Evolutionary conservation across 352 stramenopile species (phyloP), one percentile per base, ranked within the genome.

Genomic region (Pythium aquatile): DNA sequence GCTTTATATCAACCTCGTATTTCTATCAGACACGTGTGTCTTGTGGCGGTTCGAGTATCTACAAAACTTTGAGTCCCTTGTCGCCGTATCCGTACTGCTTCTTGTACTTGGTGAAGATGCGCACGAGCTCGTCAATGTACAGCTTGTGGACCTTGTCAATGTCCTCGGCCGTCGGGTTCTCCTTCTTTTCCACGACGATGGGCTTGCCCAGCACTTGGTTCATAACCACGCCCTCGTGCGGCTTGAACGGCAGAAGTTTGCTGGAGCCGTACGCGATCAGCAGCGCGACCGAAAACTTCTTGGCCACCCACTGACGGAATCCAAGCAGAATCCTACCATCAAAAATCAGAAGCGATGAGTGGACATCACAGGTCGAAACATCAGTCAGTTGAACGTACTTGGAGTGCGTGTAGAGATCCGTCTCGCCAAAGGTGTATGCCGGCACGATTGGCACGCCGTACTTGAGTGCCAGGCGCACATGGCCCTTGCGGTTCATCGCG

Each of bases 91-190:
- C 83, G 58, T 89, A 88, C 66, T 91, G 77, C 30, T 62, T 66
- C 68, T 96, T 96, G 81, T 94, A 91, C 74, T 87, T 90, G 58
- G 92, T 75, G 63, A 90, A 96, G 53, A 94, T 78, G 30, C 82
- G 82, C 55, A 86, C 71, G 29, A 94, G 83, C 58, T 92, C 83
- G 14, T 53, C 69, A 17, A 91, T 70, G 68, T 91, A 96, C 24
- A 72, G 61, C 24, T 78, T 66, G 44, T 93, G 86, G 37, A 93
- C 63, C 61, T 78, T 76, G 49, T 94, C 74, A 51, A 94, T 77
- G 1, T 91, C 75, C 55, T 92, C 77, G 6, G 72, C 55, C 3
- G 69, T 90, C 24, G 83, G 85, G 35, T 88, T 61, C 16, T 75
- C 74, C 2, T 69, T 82, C 65, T 88, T 91, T 7, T 83, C 64